Percentiles rank a stretch among this genome's conserved stretches.
Conservation (phyloP, 345 rosid genomes). For the Corchorus olitorius region DNA sequence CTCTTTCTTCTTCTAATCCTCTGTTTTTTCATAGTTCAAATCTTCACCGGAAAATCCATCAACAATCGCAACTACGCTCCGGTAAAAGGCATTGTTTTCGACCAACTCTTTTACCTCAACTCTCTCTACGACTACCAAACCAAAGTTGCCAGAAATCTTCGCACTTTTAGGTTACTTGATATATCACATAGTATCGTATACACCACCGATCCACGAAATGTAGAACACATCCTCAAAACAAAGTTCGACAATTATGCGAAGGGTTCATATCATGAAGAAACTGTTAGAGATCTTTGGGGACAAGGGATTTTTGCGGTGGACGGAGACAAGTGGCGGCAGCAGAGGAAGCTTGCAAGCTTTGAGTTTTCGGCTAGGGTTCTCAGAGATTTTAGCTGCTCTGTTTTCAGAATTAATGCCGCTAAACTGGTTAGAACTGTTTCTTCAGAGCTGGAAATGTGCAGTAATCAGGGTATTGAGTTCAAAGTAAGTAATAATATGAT, state of each 20-base stretch:
- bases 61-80: too few relatives aligned
- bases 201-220: too few relatives aligned
- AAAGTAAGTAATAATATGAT: conserved; percentile 43
- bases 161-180: too few relatives aligned
- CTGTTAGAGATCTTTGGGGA: conserved; percentile 56
- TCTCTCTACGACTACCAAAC: too few relatives aligned
- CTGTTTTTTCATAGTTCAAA: too few relatives aligned
- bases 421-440: conserved; percentile 42
- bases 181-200: too few relatives aligned
- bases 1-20: too few relatives aligned
- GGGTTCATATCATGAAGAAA: conserved; percentile 38
- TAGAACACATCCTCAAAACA: too few relatives aligned
- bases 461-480: conserved; percentile 45
- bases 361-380: conserved; percentile 76
- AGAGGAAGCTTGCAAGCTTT: conserved; percentile 74
- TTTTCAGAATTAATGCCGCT: conserved; percentile 57
- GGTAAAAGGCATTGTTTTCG: too few relatives aligned
- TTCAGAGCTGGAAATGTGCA: conserved; percentile 31
- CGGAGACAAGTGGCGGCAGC: conserved; percentile 82
- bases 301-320: conserved; percentile 73
- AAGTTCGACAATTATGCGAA: conserved; percentile 35
- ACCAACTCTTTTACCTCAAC: too few relatives aligned
- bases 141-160: too few relatives aligned
- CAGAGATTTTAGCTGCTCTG: conserved; percentile 66
- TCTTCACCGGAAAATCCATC: too few relatives aligned